These are phyloP conservation scores for Ophiostoma sp. DNA, from an alignment of 2,329 filamentous ascomycete species.

Conservation along the genomic window DNA sequence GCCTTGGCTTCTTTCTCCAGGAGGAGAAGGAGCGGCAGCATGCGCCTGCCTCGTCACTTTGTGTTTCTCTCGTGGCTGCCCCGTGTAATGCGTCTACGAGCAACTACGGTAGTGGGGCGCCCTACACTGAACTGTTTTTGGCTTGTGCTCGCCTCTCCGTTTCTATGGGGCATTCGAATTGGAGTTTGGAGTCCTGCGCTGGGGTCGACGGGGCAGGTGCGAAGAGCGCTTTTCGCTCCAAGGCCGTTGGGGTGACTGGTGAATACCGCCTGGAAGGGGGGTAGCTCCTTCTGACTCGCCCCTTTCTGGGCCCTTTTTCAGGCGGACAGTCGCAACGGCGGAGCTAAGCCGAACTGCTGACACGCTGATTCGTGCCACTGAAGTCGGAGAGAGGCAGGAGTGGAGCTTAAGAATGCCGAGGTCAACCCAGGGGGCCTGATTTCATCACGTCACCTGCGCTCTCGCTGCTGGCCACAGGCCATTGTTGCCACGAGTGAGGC, in stretches of 20 bases:
- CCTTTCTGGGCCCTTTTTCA: slow-evolving; percentile 8
- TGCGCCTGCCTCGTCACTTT: slow-evolving; percentile 15
- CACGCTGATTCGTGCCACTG: slow-evolving; percentile 44
- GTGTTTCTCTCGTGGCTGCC: not conserved
- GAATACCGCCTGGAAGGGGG: not conserved
- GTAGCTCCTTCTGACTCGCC: not conserved
- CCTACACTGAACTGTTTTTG: slow-evolving; percentile 12
- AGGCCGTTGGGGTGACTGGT: not conserved
- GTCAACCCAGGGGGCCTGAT: slow-evolving; percentile 33
- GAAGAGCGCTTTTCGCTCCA: not conserved
- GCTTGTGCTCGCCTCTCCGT: slow-evolving; percentile 20
- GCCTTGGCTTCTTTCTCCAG: slow-evolving; percentile 16
- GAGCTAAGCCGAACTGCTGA: slow-evolving; percentile 42
- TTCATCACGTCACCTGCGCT: slow-evolving; percentile 23
- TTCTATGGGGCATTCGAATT: slow-evolving; percentile 6
- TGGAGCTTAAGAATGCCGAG: slow-evolving; percentile 37
- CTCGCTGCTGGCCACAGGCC: not conserved
- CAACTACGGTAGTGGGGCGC: not conserved
- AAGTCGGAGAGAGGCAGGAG: not conserved
- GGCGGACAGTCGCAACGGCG: not conserved
- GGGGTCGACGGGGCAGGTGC: slow-evolving; percentile 11
- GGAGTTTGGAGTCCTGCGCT: slow-evolving; percentile 5
- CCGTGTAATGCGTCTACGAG: not conserved
- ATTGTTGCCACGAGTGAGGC: slow-evolving; percentile 3
- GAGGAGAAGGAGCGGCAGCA: slow-evolving; percentile 9